These are phyloP conservation scores for Magnolia changhungtana DNA, from an alignment of 164 flowering plant genomes.

Conservation along the genomic window DNA sequence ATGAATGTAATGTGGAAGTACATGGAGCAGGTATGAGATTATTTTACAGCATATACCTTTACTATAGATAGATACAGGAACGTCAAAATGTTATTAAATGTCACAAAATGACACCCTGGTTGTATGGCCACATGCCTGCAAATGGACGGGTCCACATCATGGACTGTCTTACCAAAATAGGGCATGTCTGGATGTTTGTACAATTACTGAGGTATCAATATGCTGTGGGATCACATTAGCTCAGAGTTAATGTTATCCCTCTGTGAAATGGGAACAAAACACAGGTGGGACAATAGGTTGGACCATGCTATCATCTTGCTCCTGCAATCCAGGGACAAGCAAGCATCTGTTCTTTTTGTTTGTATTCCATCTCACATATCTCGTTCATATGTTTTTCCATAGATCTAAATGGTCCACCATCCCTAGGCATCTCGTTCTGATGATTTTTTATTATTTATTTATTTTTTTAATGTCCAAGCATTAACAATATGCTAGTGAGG, in stretches of 20 bases:
- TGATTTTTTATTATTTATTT: too few species aligned
- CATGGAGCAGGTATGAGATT: constrained; percentile 73
- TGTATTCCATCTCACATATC: background rate
- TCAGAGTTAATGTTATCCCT: background rate
- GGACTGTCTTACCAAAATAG: too few species aligned
- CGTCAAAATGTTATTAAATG: background rate
- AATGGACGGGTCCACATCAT: background rate
- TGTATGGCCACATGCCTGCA: background rate
- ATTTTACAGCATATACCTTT: constrained; percentile 1
- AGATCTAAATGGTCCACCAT: background rate
- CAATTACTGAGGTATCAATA: background rate
- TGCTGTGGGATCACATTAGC: background rate
- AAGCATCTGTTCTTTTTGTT: background rate
- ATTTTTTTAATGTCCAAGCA: too few species aligned
- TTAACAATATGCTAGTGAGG: too few species aligned
- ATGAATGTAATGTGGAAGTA: constrained; percentile 99
- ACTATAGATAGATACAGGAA: background rate
- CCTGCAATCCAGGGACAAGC: background rate
- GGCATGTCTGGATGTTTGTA: too few species aligned
- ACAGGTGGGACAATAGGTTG: background rate
- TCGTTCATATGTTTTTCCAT: background rate
- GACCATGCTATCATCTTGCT: background rate
- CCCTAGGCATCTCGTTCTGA: background rate
- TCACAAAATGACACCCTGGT: background rate
- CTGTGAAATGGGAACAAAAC: background rate